phyloP scores from a whole-genome alignment of 805 yeast species.

The Yarrowia deformans region DNA sequence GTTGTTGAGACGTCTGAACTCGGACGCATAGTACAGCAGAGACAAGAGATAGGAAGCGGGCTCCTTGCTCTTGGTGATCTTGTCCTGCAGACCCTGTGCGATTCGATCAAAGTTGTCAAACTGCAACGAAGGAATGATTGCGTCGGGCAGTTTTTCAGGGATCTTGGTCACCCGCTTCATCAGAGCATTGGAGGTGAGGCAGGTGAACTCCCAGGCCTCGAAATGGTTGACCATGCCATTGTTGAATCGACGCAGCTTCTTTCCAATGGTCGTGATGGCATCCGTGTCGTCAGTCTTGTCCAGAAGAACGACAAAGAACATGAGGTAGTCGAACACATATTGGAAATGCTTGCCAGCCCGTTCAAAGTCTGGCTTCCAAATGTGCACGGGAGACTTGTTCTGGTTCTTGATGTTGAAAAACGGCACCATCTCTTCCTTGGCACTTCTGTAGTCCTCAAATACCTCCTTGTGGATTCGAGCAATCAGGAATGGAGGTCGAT shows the following conservation, averaged over 20 bases:
- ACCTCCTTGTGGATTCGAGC: conserved; percentile 68
- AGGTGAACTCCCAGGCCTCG: conserved; percentile 70
- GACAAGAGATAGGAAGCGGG: conserved; percentile 42
- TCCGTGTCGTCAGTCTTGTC: conserved; percentile 62
- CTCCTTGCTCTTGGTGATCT: conserved; percentile 49
- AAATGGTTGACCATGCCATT: conserved; percentile 74
- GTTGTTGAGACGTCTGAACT: conserved; percentile 73
- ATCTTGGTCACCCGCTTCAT: conserved; percentile 57
- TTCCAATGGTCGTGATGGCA: conserved; percentile 65
- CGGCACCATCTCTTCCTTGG: conserved; percentile 68
- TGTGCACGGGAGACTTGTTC: conserved; percentile 72
- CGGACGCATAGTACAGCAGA: conserved; percentile 51
- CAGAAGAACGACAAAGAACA: conserved; percentile 66
- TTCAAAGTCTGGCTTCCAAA: conserved; percentile 94
- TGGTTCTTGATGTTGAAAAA: conserved; percentile 68
- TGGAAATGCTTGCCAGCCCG: conserved; percentile 92
- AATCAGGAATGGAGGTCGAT: conserved; percentile 75
- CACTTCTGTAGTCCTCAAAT: conserved; percentile 59
- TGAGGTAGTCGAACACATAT: conserved; percentile 73
- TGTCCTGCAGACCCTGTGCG: conserved; percentile 52
- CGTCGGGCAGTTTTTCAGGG: conserved; percentile 60
- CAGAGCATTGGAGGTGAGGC: conserved; percentile 60
- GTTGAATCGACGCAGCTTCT: conserved; percentile 78
- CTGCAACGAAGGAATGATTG: conserved; percentile 56
- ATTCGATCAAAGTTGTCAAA: conserved; percentile 55